These are phyloP conservation scores for Talaromyces sp. DNA, from an alignment of 2,329 filamentous ascomycete genomes.

Conservation along the genomic window DNA sequence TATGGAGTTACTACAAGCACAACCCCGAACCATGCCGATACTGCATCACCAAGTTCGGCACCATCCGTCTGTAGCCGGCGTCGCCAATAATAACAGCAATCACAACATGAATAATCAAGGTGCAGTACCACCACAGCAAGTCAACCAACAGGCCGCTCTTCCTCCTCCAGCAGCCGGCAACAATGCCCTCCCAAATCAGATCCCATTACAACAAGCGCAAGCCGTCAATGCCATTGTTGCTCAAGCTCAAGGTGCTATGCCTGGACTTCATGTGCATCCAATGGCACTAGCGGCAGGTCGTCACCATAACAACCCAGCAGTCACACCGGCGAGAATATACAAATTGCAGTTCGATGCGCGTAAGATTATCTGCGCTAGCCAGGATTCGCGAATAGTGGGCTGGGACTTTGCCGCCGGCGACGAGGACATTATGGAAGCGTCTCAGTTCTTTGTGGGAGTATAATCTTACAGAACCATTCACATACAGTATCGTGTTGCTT, in stretches of 20 bases:
- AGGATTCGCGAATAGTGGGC: constrained; percentile 84
- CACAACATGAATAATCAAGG: background rate
- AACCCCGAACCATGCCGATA: constrained; percentile 17
- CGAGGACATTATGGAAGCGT: constrained; percentile 68
- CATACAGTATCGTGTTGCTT: background rate
- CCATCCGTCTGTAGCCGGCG: constrained; percentile 25
- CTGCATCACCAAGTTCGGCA: constrained; percentile 22
- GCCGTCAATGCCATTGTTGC: constrained; percentile 2
- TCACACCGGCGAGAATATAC: constrained; percentile 64
- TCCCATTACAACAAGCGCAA: constrained; percentile 9
- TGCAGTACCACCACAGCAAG: constrained; percentile 2
- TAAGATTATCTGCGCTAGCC: constrained; percentile 89
- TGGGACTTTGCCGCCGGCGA: constrained; percentile 97
- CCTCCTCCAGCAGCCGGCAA: background rate
- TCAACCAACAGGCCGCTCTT: constrained; percentile 8
- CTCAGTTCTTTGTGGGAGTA: constrained; percentile 63
- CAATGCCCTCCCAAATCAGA: constrained; percentile 12
- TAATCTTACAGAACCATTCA: constrained; percentile 19
- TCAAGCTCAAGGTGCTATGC: constrained; percentile 3
- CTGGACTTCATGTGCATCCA: constrained; percentile 2
- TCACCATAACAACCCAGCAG: constrained; percentile 14
- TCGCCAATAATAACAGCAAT: constrained; percentile 11
- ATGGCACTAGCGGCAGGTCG: constrained; percentile 4
- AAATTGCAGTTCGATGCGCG: constrained; percentile 95
- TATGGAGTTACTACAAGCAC: background rate